Base-by-base conservation (phyloP, 805 yeast species). In the Teunomyces gatunensis region DNA sequence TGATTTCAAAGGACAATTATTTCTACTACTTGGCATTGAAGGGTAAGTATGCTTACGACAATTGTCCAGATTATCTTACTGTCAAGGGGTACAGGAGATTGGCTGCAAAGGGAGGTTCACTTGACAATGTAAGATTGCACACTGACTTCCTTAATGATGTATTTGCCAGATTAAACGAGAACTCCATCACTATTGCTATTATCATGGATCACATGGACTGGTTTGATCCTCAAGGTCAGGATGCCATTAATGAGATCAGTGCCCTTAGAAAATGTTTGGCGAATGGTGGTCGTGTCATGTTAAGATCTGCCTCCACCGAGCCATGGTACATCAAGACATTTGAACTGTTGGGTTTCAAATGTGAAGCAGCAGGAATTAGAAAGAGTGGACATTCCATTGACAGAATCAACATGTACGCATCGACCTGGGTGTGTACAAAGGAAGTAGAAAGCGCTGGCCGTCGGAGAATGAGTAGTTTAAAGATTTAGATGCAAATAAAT, bases 151-250 rank as follows among this genome's bases (percentile, higher is more conserved):
- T 87, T 58, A 84, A 80, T 59, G 90, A 87, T 58, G 94, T 88
- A 2, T 80, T 85, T 52, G 82, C 79, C 36, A 76, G 94, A 52
- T 70, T 87, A 45, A 71, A 82, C 21, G 71, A 76, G 42, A 76
- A 79, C 47, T 79, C 89, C 9, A 74, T 87, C 39, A 83, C 91
- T 4, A 83, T 84, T 55, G 92, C 92, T 28, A 79, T 87, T 36
- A 85, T 87, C 46, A 87, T 87, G 96, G 96, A 87, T 65, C 96
- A 87, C 64, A 86, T 88, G 94, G 96, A 88, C 67, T 87, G 96
- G 96, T 87, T 87, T 60, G 83, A 84, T 55, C 84, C 87, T 32
- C 61, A 72, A 12, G 85, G 84, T 6, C 58, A 58, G 2, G 90
- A 85, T 17, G 91, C 89, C 10, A 68, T 75, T 41, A 73, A 75